Base-by-base conservation (phyloP, 495 filamentous ascomycete species). In the Lasiosphaeriaceae sp. region DNA sequence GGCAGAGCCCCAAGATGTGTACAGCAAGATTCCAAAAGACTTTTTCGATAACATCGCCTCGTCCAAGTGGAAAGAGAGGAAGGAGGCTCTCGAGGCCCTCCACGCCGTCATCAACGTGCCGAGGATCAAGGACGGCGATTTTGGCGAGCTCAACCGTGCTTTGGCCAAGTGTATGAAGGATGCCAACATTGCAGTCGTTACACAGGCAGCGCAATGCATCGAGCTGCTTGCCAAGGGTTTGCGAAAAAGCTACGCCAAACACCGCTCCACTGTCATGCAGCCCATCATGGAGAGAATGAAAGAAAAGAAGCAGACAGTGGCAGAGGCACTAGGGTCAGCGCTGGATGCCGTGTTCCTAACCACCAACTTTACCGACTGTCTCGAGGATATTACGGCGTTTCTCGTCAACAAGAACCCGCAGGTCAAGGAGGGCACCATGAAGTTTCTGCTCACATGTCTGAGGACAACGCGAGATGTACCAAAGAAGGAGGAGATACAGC, bases 101-200 rank as follows among this genome's bases (percentile, higher is more conserved):
- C 86, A 87, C 64, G 78, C 78, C 12, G 77, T 83, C 9, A 72
- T 95, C 52, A 96, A 97, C 66, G 86, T 94, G 17, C 92, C 94
- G 21, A 83, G 87, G 52, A 96, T 99, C 68, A 92, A 96, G 71
- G 94, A 97, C 56, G 92, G 83, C 3, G 87, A 86, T 41, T 99
- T 88, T 60, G 82, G 86, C 70, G 92, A 97, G 58, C 84, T 96
- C 64, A 83, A 89, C 44, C 81, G 86, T 45, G 82, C 80, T 5
- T 74, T 97, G 45, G 94, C 94, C 24, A 97, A 97, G 69, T 90
- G 83, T 63, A 97, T 97, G 93, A 97, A 97, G 70, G 95, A 99
- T 66, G 94, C 95, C 48, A 99, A 99, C 65, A 86, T 99, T 64
- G 89, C 90, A 8, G 94, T 97, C 44, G 95, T 96, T 29, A 93